Base-by-base conservation (phyloP, 2,329 filamentous ascomycete genomes). In the Ciborinia camelliae region DNA sequence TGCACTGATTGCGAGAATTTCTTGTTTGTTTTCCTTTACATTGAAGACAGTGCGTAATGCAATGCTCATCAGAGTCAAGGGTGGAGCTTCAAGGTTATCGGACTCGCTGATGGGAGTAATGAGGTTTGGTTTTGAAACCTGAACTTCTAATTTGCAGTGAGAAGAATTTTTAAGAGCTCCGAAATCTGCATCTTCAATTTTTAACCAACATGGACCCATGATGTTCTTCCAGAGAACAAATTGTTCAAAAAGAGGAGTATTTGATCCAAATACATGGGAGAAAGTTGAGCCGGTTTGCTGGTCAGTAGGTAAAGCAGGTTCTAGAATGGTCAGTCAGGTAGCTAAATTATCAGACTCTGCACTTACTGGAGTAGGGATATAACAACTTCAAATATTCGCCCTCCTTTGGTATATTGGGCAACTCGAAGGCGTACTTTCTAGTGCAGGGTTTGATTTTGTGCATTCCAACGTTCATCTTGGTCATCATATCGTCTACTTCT, bases 151-250 rank as follows among this genome's bases (percentile, higher is more conserved):
- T 77, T 97, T 98, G 82, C 95, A 97, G 85, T 96, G 95, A 0
- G 95, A 99, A 14, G 92, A 90, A 72, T 97, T 97, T 77, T 92
- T 94, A 70, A 98, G 83, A 7, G 90, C 82, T 23, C 84, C 84
- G 75, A 96, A 97, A 75, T 97, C 88, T 37, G 90, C 90, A 70
- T 90, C 89, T 69, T 92, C 85, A 63, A 99, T 95, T 74, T 89
- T 93, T 53, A 99, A 84, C 95, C 95, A 99, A 76, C 95, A 98
- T 37, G 95, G 95, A 1, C 95, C 95, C 94, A 97, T 99, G 71
- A 99, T 91, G 74, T 97, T 96, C 79, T 97, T 98, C 90, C 93
- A 97, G 6, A 99, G 83, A 26, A 99, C 95, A 74, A 99, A 99
- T 72, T 99, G 95, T 77, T 99, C 95, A 72, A 99, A 99, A 0